Conservation (phyloP, 2,329 filamentous ascomycete species). For the Alternaria brassicicola region DNA sequence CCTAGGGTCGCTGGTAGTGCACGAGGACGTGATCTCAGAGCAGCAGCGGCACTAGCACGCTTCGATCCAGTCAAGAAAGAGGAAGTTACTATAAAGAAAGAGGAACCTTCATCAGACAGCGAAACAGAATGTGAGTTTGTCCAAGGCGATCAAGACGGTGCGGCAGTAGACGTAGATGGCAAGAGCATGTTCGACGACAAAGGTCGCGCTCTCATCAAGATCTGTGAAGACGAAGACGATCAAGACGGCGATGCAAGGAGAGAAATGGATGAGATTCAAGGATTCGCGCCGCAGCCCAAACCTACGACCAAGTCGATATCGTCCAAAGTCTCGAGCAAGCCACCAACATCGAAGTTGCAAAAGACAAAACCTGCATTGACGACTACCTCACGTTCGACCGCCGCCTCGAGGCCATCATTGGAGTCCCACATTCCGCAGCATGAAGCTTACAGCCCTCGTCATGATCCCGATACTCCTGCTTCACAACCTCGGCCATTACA, state of each 20-base stretch:
- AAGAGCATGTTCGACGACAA: slow-evolving; percentile 68
- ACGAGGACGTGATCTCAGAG: slow-evolving; percentile 74
- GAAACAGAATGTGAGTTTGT: slow-evolving; percentile 47
- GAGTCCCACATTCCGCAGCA: neutral
- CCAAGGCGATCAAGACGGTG: slow-evolving; percentile 49
- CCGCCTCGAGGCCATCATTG: neutral
- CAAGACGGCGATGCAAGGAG: slow-evolving; percentile 49
- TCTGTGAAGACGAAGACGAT: slow-evolving; percentile 72
- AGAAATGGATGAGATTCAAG: slow-evolving; percentile 72
- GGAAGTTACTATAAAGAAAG: slow-evolving; percentile 47
- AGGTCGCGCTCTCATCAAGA: slow-evolving; percentile 69
- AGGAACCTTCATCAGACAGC: slow-evolving; percentile 39
- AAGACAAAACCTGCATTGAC: neutral
- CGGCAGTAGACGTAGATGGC: slow-evolving; percentile 69
- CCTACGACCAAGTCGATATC: neutral
- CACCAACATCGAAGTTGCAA: neutral
- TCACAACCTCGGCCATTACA: neutral
- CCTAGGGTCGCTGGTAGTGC: slow-evolving; percentile 77
- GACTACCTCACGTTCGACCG: neutral
- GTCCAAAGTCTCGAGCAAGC: neutral
- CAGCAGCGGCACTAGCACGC: slow-evolving; percentile 75
- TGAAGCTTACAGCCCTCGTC: neutral
- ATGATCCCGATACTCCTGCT: neutral
- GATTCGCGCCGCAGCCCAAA: slow-evolving; percentile 40
- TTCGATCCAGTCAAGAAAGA: slow-evolving; percentile 63